Evolutionary conservation across 176 grass and related monocot genomes (phyloP), one percentile per base, ranked within the genome.

Genomic region (Themeda triandra): DNA sequence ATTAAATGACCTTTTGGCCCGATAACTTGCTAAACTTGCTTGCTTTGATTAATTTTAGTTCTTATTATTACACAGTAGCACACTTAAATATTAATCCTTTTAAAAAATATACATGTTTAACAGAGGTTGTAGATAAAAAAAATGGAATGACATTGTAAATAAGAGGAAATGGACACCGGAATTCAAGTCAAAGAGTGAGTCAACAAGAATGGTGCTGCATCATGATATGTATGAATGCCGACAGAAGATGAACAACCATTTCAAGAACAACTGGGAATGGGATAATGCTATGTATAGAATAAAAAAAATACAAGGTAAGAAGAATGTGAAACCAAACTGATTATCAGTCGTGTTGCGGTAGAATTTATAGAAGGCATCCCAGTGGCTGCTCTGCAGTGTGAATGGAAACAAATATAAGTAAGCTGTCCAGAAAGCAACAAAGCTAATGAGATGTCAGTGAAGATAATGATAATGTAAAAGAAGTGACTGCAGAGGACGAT

Each of bases 311-410:
- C 18, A 84, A 88, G 66, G 73, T 75, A 89, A 84, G 77, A 42
- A 66, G 76, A 74, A 66, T 77, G 82, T 63, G 76, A 74, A 86
- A 85, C 87, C 73, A 66, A 88, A 95, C 91, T 99, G 94, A 83
- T 99, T 99, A 86, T 99, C 93, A 44, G 96, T 99, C 78, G 96
- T 99, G 89, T 92, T 99, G 60, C 81, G 83, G 83, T 99, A 99
- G 88, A 96, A 99, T 73, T 86, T 86, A 78, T 94, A 96, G 84
- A 99, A 99, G 45, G 75, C 75, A 53, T 96, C 96, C 93, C 96
- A 98, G 51, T 96, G 89, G 45, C 75, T 79, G 69, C 87, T 91
- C 96, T 99, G 93, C 77, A 89, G 86, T 90, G 76, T 12, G 15
- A 93, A 88, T 37, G 5, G 11, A 67, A 51, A 48, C 71, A 82